These are phyloP conservation scores for Thielaviopsis ethacetica DNA, from an alignment of 2,329 filamentous ascomycete species.

Conservation along the genomic window DNA sequence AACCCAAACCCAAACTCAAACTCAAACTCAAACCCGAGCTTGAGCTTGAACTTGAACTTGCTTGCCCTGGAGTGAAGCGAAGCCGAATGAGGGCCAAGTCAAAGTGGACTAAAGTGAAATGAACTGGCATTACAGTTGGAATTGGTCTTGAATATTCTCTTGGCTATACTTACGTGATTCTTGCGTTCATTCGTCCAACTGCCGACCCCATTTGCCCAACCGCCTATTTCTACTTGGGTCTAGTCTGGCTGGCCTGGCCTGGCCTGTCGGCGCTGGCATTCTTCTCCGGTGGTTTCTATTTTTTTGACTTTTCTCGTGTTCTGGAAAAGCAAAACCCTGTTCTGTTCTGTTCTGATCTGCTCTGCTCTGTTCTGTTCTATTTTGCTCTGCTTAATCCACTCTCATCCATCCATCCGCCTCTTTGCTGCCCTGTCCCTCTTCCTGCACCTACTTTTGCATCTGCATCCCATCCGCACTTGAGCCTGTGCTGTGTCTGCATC, in stretches of 20 bases:
- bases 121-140: background rate
- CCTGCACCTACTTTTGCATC: background rate
- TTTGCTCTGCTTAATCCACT: no score
- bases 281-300: background rate
- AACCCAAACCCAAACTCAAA: no score
- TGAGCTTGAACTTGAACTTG: no score
- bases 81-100: no score
- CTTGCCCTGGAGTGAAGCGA: no score
- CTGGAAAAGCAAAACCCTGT: no score
- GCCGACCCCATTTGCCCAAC: background rate
- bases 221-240: no score
- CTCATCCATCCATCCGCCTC: no score
- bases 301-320: background rate
- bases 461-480: background rate
- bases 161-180: no score
- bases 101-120: no score
- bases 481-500: background rate
- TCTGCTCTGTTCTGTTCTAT: background rate
- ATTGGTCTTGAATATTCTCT: background rate
- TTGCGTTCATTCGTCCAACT: no score
- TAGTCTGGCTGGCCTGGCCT: background rate
- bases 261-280: background rate
- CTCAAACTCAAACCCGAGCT: no score
- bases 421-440: background rate
- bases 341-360: background rate